Base-by-base conservation (phyloP, 129 eudicot species). In the Sambucus nigra region DNA sequence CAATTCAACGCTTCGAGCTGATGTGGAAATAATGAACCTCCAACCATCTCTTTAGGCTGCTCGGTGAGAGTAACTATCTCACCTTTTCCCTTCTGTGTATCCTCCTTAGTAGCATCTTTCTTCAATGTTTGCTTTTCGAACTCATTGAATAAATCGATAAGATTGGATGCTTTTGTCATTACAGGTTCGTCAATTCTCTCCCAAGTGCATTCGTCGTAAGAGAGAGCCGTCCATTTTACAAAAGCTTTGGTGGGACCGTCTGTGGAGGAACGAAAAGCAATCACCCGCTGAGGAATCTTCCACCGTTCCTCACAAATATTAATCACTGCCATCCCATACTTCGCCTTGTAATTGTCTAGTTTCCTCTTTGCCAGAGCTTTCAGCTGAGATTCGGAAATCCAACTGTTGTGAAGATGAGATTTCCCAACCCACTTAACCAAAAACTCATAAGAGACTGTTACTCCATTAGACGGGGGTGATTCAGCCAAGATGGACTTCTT, bases 171-270 rank as follows among this genome's bases (percentile, higher is more conserved):
- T 23, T 80, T 73, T 27, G 67, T 66, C 51, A 86, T 74, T 32
- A 62, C 73, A 35, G 99, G 94, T 28, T 82, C 89, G 46, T 91
- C 94, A 9, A 66, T 57, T 70, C 63, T 82, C 59, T 91, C 99
- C 95, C 95, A 91, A 11, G 99, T 86, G 78, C 99, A 91, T 65
- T 91, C 99, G 41, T 91, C 99, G 26, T 91, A 91, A 57, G 94
- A 71, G 44, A 91, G 84, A 38, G 84, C 91, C 0, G 91, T 79
- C 99, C 99, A 91, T 59, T 82, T 91, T 5, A 91, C 86, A 59
- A 73, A 75, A 40, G 53, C 91, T 73, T 86, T 87, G 12, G 63
- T 68, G 8, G 72, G 47, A 33, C 79, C 87, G 72, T 69, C 75
- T 62, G 63, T 35, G 26, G 72, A 76, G 58, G 94, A 66, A 60